Evolutionary conservation across 2,329 filamentous ascomycete genomes (phyloP).

Genomic region (Penicillium palitans): DNA sequence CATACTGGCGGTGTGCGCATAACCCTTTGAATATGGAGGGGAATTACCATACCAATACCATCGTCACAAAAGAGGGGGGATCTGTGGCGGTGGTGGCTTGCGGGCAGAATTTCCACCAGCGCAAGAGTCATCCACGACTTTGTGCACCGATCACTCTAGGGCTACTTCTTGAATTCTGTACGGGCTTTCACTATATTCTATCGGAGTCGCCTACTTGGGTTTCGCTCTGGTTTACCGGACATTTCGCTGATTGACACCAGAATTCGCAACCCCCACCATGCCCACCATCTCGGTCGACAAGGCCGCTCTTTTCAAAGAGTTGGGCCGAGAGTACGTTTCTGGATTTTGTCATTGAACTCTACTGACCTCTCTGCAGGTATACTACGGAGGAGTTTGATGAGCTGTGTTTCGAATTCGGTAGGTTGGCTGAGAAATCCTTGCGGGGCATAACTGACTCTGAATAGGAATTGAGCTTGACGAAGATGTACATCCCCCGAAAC

Average conservation of each 20-base stretch:
- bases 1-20: constrained; percentile 19
- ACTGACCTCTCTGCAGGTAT: constrained; percentile 55
- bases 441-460: constrained; percentile 36
- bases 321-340: constrained; percentile 75
- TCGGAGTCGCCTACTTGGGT: neutral
- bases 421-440: constrained; percentile 25
- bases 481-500: constrained; percentile 55
- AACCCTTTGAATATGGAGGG: neutral
- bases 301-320: constrained; percentile 87
- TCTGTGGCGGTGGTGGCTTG: constrained; percentile 37
- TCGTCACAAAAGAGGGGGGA: constrained; percentile 28
- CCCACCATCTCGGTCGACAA: constrained; percentile 97
- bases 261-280: constrained; percentile 60
- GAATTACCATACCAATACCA: constrained; percentile 22
- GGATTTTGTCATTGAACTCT: neutral
- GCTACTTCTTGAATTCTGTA: constrained; percentile 10
- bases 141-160: constrained; percentile 10
- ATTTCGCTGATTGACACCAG: constrained; percentile 13
- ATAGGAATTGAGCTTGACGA: constrained; percentile 88
- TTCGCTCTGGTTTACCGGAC: neutral
- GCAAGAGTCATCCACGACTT: constrained; percentile 24
- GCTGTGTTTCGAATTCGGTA: constrained; percentile 95
- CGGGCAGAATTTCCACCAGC: constrained; percentile 27
- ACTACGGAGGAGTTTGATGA: constrained; percentile 95
- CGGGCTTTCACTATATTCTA: constrained; percentile 2